phyloP scores from a whole-genome alignment of 1,139 yeast genomes.

The Insectozyma bohioensis region DNA sequence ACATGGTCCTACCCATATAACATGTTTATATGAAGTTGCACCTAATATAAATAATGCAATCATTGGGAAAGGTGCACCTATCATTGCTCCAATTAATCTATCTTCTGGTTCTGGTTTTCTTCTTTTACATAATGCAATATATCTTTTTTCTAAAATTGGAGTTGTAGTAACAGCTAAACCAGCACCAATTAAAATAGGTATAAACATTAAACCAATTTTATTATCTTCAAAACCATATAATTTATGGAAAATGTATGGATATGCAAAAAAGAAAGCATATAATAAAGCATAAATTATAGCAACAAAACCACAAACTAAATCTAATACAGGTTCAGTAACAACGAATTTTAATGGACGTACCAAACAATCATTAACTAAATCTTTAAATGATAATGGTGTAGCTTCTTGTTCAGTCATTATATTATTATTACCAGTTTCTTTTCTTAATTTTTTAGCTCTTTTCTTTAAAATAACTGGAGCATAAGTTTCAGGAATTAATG shows the following conservation, averaged over 20 bases:
- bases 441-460: conserved; percentile 68
- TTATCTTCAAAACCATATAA: conserved; percentile 69
- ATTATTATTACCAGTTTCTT: conserved; percentile 75
- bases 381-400: conserved; percentile 62
- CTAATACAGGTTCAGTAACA: conserved; percentile 79
- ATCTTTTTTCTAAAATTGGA: conserved; percentile 65
- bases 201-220: conserved; percentile 75
- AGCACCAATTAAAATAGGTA: conserved; percentile 89
- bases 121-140: conserved; percentile 48
- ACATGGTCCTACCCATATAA: conserved; percentile 95
- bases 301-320: conserved; percentile 78
- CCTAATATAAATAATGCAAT: conserved; percentile 85
- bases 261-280: conserved; percentile 91
- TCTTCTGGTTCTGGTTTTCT: conserved; percentile 85
- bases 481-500: conserved; percentile 80
- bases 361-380: conserved; percentile 65
- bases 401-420: conserved; percentile 95
- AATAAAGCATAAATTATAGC: conserved; percentile 83
- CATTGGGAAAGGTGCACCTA: conserved; percentile 89
- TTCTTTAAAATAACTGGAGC: conserved; percentile 81
- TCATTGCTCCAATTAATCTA: conserved; percentile 81
- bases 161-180: conserved; percentile 68
- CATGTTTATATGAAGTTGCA: conserved; percentile 76
- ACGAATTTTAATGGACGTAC: conserved; percentile 75
- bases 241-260: conserved; percentile 70